These are phyloP conservation scores for Neospermospora avenae DNA, from an alignment of 2,329 filamentous ascomycete species.

Conservation along the genomic window DNA sequence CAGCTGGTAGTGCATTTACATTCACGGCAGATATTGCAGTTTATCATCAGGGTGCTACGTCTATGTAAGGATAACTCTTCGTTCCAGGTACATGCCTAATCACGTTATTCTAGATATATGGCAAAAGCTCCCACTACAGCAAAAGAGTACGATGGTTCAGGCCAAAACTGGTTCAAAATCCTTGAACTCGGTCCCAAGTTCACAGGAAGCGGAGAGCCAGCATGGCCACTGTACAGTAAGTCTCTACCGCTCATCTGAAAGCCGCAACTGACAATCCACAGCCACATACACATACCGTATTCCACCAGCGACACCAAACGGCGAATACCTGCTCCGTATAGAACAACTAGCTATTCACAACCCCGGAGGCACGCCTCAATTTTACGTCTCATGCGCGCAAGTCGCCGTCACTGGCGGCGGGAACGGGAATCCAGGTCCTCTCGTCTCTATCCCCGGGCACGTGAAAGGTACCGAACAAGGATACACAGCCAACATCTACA, in stretches of 20 bases:
- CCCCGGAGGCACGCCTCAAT: conserved; percentile 30
- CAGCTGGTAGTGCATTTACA: conserved; percentile 41
- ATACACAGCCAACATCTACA: conserved; percentile 29
- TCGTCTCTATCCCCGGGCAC: conserved; percentile 29
- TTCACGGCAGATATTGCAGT: conserved; percentile 44
- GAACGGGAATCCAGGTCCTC: conserved; percentile 23
- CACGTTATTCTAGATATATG: conserved; percentile 28
- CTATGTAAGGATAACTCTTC: conserved; percentile 14
- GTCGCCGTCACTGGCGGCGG: conserved; percentile 29
- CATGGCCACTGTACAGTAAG: conserved; percentile 28
- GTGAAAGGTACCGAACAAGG: conserved; percentile 20
- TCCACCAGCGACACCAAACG: conserved; percentile 22
- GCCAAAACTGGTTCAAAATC: conserved; percentile 39
- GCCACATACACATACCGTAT: conserved; percentile 31
- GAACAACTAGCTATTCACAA: conserved; percentile 33
- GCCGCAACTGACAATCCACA: background rate
- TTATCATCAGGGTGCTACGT: conserved; percentile 36
- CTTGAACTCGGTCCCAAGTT: conserved; percentile 35
- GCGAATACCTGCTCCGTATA: conserved; percentile 30
- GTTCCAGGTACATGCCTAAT: background rate
- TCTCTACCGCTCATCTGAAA: background rate
- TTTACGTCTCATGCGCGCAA: conserved; percentile 33
- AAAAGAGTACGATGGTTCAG: conserved; percentile 36
- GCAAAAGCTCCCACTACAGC: conserved; percentile 36
- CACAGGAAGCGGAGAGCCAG: conserved; percentile 16